A percentile compares a stretch with the other conserved stretches of the same genome.
Conservation (phyloP, 1,284 basidiomycete species). For the Phylloporus gajari region DNA sequence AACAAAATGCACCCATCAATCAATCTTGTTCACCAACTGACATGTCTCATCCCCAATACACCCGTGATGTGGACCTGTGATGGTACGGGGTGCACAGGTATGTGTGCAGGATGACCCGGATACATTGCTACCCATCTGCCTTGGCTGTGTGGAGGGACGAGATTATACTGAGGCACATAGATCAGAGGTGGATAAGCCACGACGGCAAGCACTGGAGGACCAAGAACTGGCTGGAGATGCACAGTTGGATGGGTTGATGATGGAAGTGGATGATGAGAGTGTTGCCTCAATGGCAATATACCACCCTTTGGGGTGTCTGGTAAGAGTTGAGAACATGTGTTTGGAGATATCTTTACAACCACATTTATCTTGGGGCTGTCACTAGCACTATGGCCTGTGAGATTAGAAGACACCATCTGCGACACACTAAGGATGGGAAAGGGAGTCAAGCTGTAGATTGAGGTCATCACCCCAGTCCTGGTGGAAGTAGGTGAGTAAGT, state of each 20-base stretch:
- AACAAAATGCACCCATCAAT: slow-evolving; percentile 19
- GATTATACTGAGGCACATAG: slow-evolving; percentile 35
- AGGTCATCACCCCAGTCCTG: background rate
- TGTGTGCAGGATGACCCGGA: slow-evolving; percentile 26
- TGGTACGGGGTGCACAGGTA: slow-evolving; percentile 32
- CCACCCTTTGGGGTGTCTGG: slow-evolving; percentile 7
- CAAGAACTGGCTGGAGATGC: slow-evolving; percentile 20
- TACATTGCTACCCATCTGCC: slow-evolving; percentile 39
- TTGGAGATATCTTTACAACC: slow-evolving; percentile 15
- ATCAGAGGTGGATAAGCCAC: slow-evolving; percentile 33
- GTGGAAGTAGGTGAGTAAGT: background rate
- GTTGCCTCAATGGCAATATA: slow-evolving; percentile 13
- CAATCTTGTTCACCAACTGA: slow-evolving; percentile 32
- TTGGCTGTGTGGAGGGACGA: slow-evolving; percentile 29
- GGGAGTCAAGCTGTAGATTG: slow-evolving; percentile 18
- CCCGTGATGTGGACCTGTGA: slow-evolving; percentile 32
- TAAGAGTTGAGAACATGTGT: slow-evolving; percentile 8
- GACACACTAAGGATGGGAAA: slow-evolving; percentile 40
- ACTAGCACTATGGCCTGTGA: background rate
- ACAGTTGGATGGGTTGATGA: slow-evolving; percentile 21
- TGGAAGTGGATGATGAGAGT: slow-evolving; percentile 20
- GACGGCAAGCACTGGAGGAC: slow-evolving; percentile 25
- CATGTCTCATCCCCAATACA: slow-evolving; percentile 39
- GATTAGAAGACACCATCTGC: slow-evolving; percentile 5
- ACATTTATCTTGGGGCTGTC: slow-evolving; percentile 20